Evolutionary conservation across 169 alveolate species (phyloP).

Genomic region (Plasmodium berghei): DNA sequence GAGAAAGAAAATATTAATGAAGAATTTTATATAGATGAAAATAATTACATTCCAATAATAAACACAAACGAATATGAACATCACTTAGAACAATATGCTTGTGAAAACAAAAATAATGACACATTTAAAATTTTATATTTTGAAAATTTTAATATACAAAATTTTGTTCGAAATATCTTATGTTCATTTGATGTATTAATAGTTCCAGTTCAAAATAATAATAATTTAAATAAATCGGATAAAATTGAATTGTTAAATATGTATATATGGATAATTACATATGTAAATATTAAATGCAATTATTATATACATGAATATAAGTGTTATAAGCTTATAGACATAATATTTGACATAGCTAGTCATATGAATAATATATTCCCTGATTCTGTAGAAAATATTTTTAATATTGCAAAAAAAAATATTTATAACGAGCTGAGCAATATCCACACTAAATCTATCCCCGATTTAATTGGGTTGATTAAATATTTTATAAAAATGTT

Average conservation of each 20-base stretch:
- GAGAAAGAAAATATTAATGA: neutral
- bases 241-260: slow-evolving; percentile 18
- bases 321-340: slow-evolving; percentile 9
- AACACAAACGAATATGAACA: slow-evolving; percentile 26
- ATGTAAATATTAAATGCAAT: slow-evolving; percentile 9
- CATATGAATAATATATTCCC: slow-evolving; percentile 22
- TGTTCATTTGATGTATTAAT: slow-evolving; percentile 19
- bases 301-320: slow-evolving; percentile 38
- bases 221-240: slow-evolving; percentile 16
- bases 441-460: neutral
- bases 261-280: slow-evolving; percentile 43
- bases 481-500: slow-evolving; percentile 14
- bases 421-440: neutral
- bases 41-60: neutral
- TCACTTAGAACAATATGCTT: slow-evolving; percentile 9
- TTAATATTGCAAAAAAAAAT: neutral
- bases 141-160: slow-evolving; percentile 20
- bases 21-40: neutral
- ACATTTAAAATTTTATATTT: neutral
- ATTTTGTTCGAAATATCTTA: slow-evolving; percentile 17
- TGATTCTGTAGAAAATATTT: neutral
- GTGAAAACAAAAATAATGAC: neutral
- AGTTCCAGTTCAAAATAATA: slow-evolving; percentile 15
- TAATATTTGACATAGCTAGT: slow-evolving; percentile 24
- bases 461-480: slow-evolving; percentile 8